These are phyloP conservation scores for Cyberlindnera nakhonratchasimensis DNA, from an alignment of 805 yeast species.

Conservation along the genomic window DNA sequence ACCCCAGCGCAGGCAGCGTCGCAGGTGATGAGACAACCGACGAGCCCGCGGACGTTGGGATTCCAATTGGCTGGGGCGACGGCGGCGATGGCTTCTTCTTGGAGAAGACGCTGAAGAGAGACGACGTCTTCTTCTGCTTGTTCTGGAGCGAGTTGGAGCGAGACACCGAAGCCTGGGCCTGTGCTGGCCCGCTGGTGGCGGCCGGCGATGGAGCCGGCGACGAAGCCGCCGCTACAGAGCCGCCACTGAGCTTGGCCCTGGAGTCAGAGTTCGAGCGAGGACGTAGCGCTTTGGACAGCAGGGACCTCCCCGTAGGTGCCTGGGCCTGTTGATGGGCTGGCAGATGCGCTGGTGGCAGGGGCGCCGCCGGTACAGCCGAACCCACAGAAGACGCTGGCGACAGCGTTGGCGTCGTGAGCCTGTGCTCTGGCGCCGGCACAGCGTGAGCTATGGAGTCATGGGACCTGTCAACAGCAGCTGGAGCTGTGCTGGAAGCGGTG, in stretches of 20 bases:
- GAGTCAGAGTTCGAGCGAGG: slow-evolving; percentile 28
- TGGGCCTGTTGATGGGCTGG: background rate
- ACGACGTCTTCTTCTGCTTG: slow-evolving; percentile 26
- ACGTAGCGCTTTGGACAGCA: slow-evolving; percentile 25
- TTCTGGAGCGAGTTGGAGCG: slow-evolving; percentile 20
- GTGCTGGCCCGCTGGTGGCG: background rate
- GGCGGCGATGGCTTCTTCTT: slow-evolving; percentile 26
- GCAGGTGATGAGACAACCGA: slow-evolving; percentile 12
- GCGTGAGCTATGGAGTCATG: too few relatives aligned
- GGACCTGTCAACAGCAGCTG: too few relatives aligned
- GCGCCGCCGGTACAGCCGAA: slow-evolving; percentile 13
- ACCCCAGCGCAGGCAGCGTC: slow-evolving; percentile 7
- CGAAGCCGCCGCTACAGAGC: background rate
- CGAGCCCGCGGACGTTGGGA: slow-evolving; percentile 13
- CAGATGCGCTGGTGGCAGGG: slow-evolving; percentile 17
- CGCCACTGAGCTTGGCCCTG: slow-evolving; percentile 6
- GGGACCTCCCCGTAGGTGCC: slow-evolving; percentile 14
- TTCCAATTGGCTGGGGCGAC: slow-evolving; percentile 22
- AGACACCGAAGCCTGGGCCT: slow-evolving; percentile 2
- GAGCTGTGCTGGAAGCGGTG: background rate
- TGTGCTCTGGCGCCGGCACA: background rate
- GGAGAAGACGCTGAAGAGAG: slow-evolving; percentile 31
- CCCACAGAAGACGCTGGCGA: slow-evolving; percentile 17
- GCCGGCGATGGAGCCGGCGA: background rate
- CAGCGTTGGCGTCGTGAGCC: slow-evolving; percentile 1